phyloP scores from a whole-genome alignment of 2,329 filamentous ascomycete genomes.

The Aspergillus aculeatus region DNA sequence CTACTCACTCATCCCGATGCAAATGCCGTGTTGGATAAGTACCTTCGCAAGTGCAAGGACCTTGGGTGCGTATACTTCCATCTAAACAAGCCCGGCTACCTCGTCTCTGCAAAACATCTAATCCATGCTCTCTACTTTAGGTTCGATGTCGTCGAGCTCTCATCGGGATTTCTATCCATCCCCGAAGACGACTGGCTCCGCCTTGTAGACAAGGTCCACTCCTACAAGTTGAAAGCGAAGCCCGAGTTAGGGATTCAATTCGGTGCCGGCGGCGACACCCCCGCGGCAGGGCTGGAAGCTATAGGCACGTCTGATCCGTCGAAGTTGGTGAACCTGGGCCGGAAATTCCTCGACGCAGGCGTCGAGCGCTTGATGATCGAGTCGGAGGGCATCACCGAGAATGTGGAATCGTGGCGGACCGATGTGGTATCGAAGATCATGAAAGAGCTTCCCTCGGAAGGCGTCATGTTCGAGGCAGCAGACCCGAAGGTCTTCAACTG shows the following conservation, averaged over 20 bases:
- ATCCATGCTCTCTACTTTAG: slow-evolving; percentile 22
- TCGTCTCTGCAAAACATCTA: not conserved
- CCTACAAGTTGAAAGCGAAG: slow-evolving; percentile 52
- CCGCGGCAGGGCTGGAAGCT: slow-evolving; percentile 46
- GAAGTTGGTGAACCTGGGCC: slow-evolving; percentile 51
- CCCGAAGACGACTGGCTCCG: slow-evolving; percentile 56
- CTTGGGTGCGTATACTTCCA: slow-evolving; percentile 38
- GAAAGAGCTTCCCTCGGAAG: slow-evolving; percentile 51
- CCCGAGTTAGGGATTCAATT: slow-evolving; percentile 59
- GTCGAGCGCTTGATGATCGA: slow-evolving; percentile 60
- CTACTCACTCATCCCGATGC: slow-evolving; percentile 51
- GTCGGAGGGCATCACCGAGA: slow-evolving; percentile 60
- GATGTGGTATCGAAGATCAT: slow-evolving; percentile 56
- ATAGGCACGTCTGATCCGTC: slow-evolving; percentile 52
- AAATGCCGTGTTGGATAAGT: slow-evolving; percentile 49
- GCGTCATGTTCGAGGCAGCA: slow-evolving; percentile 59
- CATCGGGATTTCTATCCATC: slow-evolving; percentile 54
- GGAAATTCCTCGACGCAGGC: slow-evolving; percentile 51
- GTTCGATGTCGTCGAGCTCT: slow-evolving; percentile 57
- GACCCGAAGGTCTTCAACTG: slow-evolving; percentile 57
- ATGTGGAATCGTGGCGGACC: slow-evolving; percentile 54
- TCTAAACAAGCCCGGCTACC: not conserved
- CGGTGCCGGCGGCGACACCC: slow-evolving; percentile 56
- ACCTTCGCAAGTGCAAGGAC: slow-evolving; percentile 53
- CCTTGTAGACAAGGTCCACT: slow-evolving; percentile 50